Percentiles rank a stretch among this genome's conserved stretches.
phyloP scores from a whole-genome alignment of 257 asterid species.

The Solanum ossicruentum region DNA sequence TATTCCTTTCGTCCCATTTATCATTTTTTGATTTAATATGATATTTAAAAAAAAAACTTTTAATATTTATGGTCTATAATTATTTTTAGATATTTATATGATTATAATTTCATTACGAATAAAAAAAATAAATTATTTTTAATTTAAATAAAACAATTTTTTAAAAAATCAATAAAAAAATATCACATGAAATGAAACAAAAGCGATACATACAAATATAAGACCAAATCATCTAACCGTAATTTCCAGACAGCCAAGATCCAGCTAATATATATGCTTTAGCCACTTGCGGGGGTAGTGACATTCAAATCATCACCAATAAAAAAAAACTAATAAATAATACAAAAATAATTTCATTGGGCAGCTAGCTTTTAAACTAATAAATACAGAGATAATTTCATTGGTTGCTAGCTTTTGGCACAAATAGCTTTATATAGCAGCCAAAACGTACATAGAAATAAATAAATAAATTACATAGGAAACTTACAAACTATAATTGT shows the following conservation, averaged over 20 bases:
- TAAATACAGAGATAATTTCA: too few relatives aligned
- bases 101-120: too few relatives aligned
- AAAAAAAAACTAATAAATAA: not conserved
- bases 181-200: too few relatives aligned
- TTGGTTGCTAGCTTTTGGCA: not conserved
- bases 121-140: too few relatives aligned
- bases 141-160: too few relatives aligned
- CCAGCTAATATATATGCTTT: constrained; percentile 3
- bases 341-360: not conserved
- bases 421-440: not conserved
- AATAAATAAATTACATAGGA: too few relatives aligned
- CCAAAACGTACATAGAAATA: not conserved
- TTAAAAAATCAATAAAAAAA: too few relatives aligned
- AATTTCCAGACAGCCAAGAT: not conserved
- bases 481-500: not conserved
- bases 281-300: not conserved
- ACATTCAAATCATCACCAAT: not conserved
- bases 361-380: not conserved
- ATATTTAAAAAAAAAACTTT: too few relatives aligned
- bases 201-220: not conserved
- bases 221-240: not conserved
- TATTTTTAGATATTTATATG: too few relatives aligned
- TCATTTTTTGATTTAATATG: too few relatives aligned
- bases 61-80: too few relatives aligned
- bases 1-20: not conserved